phyloP scores from a whole-genome alignment of 1,284 basidiomycete genomes.

The Puccinia horiana region DNA sequence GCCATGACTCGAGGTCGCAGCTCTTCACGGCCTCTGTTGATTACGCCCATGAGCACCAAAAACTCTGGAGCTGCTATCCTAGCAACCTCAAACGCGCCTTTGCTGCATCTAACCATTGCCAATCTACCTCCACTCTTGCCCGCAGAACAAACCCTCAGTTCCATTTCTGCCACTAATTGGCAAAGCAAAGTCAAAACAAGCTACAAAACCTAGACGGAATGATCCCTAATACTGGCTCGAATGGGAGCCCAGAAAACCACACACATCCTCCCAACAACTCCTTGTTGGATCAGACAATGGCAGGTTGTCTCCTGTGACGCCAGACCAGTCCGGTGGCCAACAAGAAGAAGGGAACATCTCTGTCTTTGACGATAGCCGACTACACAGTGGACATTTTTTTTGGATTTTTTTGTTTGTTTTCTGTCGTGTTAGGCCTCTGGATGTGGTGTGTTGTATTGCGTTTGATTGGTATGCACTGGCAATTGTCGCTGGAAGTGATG shows the following conservation, averaged over 20 bases:
- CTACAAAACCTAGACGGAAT: conserved; percentile 48
- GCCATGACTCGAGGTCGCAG: conserved; percentile 43
- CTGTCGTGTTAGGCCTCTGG: conserved; percentile 72
- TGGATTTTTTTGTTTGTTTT: too few species aligned
- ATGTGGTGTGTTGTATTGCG: conserved; percentile 82
- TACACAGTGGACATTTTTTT: conserved; percentile 52
- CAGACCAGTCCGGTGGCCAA: neutral
- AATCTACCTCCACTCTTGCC: conserved; percentile 29
- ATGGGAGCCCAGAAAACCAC: conserved; percentile 1
- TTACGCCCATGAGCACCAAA: neutral
- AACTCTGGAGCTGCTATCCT: neutral
- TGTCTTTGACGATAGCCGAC: conserved; percentile 55
- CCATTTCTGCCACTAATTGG: neutral
- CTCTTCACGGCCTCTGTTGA: conserved; percentile 34
- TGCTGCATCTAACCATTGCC: conserved; percentile 8
- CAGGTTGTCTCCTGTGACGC: neutral
- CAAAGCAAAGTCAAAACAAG: neutral
- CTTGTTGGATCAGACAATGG: neutral
- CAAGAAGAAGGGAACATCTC: conserved; percentile 18
- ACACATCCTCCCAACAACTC: neutral
- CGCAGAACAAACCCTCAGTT: neutral
- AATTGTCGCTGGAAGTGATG: conserved; percentile 87
- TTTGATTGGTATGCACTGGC: conserved; percentile 82
- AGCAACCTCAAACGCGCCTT: neutral
- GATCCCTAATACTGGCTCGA: neutral